Percentiles rank a stretch among this genome's conserved stretches.
These are phyloP conservation scores for Cinchona pubescens DNA, from an alignment of 257 asterid genomes.

Conservation along the genomic window DNA sequence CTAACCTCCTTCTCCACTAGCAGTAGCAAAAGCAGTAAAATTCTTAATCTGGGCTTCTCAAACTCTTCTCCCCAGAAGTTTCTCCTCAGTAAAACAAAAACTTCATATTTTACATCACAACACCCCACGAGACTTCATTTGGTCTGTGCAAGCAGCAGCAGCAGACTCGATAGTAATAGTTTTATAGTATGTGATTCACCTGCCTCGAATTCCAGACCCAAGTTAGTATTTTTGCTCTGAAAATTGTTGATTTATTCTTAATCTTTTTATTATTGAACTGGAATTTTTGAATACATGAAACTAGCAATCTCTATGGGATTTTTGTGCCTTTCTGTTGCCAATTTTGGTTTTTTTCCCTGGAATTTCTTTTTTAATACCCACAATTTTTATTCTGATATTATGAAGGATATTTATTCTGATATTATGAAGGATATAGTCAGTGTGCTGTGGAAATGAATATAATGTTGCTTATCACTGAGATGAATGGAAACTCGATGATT, in stretches of 20 bases:
- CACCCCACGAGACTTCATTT: constrained; percentile 28
- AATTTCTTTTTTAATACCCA: too few species aligned
- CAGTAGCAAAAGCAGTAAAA: neutral
- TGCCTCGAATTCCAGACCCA: constrained; percentile 30
- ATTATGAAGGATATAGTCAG: neutral
- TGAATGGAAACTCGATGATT: neutral
- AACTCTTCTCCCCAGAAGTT: constrained; percentile 6
- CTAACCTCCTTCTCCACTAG: neutral
- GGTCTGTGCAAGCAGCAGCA: constrained; percentile 39
- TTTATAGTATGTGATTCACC: constrained; percentile 38
- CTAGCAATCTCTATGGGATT: neutral
- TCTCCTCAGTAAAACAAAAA: constrained; percentile 9
- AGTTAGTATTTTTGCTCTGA: constrained; percentile 19
- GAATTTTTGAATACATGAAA: neutral
- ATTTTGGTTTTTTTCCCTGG: neutral
- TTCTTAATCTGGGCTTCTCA: constrained; percentile 14
- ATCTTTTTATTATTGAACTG: neutral
- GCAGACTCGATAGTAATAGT: constrained; percentile 24
- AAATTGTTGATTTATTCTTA: too few species aligned
- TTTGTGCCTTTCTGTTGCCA: neutral
- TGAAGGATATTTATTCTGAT: neutral
- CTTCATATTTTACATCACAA: constrained; percentile 1
- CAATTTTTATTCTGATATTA: too few species aligned
- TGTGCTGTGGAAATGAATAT: neutral
- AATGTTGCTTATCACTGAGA: neutral